Base-by-base conservation (phyloP, 2,329 filamentous ascomycete genomes). In the Diaporthe ilicicola region DNA sequence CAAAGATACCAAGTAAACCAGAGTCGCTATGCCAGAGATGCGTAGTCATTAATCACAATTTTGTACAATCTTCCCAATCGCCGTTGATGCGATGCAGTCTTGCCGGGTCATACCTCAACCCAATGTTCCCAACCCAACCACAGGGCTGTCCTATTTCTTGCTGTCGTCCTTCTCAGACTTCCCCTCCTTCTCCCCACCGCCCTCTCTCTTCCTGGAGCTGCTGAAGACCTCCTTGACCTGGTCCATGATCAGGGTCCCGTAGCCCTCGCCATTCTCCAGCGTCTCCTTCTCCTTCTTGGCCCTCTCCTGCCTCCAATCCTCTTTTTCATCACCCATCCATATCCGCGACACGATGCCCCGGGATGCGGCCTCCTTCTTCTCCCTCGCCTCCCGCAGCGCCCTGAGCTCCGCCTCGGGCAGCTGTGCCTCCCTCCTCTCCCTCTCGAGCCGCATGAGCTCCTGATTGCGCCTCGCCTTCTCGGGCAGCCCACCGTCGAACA, bases 311-410 rank as follows among this genome's bases (percentile, higher is more conserved):
- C 83, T 82, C 88, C 88, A 90, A 74, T 86, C 83, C 54, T 84
- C 82, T n/a, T 79, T 79, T 77, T 89, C 88, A 46, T 83, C 83
- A 42, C 89, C 89, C 84, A 89, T 87, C 89, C 89, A 91, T 19
- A 90, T 78, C 73, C 83, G 83, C 73, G 85, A 81, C 68, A 88
- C 48, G 5, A 82, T 17, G 0, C 81, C 76, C 71, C 73, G 76
- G 48, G 67, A 61, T 15, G 70, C 70, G 22, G 39, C 19, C 72
- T 73, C 72, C 68, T 71, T 67, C 69, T 71, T 68, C 42, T 61
- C 66, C 71, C 74, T 39, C 56, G 75, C 73, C 74, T 77, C 77
- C 78, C 76, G 70, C 75, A 70, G 75, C 76, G 71, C 71, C 54
- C 77, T 78, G 75, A 82, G 78, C 70, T 80, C 76, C 44, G 78